Percentiles rank a stretch among this genome's conserved stretches.
Evolutionary conservation across 1,139 yeast genomes (phyloP).

Genomic region (Zygoascus hellenicus): DNA sequence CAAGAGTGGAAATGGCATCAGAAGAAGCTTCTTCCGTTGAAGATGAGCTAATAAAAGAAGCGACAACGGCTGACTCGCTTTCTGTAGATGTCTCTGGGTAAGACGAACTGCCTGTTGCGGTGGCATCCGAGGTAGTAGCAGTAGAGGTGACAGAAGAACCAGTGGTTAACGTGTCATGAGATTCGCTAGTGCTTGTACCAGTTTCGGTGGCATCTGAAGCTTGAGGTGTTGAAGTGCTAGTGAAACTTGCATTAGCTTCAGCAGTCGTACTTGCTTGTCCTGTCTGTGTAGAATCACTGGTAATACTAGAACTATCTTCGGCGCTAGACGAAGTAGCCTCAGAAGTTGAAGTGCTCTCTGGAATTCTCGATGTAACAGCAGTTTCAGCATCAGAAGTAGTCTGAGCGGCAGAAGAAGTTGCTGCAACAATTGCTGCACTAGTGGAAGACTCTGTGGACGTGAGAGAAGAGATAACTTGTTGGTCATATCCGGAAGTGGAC

Average conservation of each 20-base stretch:
- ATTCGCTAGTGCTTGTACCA: slow-evolving; percentile 5
- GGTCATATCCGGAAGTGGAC: background rate
- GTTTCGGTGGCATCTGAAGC: slow-evolving; percentile 7
- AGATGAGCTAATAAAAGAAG: background rate
- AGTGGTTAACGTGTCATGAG: background rate
- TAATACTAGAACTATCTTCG: background rate
- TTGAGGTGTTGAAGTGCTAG: slow-evolving; percentile 4
- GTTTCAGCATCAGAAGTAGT: background rate
- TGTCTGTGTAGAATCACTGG: background rate
- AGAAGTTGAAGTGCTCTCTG: background rate
- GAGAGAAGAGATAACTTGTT: background rate
- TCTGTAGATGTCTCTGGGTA: background rate
- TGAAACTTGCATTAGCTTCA: background rate
- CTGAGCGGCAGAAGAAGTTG: background rate
- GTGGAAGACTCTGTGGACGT: background rate
- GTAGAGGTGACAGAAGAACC: background rate
- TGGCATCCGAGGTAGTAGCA: background rate
- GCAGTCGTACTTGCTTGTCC: background rate
- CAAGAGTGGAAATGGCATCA: background rate
- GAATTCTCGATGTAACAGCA: background rate
- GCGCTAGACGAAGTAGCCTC: background rate
- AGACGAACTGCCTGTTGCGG: background rate
- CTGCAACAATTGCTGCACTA: background rate
- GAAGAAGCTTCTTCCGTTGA: background rate
- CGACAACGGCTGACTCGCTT: background rate